Evolutionary conservation across 2,329 filamentous ascomycete genomes (phyloP).

Genomic region (Colletotrichum siamense): DNA sequence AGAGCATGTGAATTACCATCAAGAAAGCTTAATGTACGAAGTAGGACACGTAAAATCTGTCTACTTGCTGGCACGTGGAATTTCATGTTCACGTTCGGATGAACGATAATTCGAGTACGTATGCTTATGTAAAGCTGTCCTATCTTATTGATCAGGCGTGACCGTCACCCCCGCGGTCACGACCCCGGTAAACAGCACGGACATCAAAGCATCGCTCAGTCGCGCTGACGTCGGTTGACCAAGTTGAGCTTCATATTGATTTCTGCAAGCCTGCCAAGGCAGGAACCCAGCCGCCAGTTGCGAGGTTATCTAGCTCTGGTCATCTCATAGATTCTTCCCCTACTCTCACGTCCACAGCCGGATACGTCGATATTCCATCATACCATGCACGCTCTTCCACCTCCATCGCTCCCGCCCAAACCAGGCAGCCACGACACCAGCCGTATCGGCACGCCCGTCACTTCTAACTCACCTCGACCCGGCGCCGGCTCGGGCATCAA

Average conservation of each 20-base stretch:
- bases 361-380: not conserved
- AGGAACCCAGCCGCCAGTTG: not conserved
- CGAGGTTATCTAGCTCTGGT: not conserved
- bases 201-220: not conserved
- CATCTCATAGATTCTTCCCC: not conserved
- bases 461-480: slow-evolving; percentile 43
- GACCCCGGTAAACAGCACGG: not conserved
- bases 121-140: not conserved
- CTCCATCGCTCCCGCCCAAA: slow-evolving; percentile 76
- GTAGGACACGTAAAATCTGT: not conserved
- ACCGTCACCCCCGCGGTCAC: not conserved
- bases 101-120: not conserved
- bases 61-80: not conserved
- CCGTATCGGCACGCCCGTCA: slow-evolving; percentile 68
- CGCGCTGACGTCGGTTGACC: not conserved
- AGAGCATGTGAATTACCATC: not conserved
- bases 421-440: slow-evolving; percentile 72
- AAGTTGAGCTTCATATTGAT: not conserved
- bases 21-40: not conserved
- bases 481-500: slow-evolving; percentile 2
- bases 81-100: not conserved
- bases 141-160: not conserved
- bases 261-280: not conserved
- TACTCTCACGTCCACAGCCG: not conserved
- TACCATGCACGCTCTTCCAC: slow-evolving; percentile 36